These are phyloP conservation scores for Diddensiella santjacobensis DNA, from an alignment of 805 yeast species.

Conservation along the genomic window DNA sequence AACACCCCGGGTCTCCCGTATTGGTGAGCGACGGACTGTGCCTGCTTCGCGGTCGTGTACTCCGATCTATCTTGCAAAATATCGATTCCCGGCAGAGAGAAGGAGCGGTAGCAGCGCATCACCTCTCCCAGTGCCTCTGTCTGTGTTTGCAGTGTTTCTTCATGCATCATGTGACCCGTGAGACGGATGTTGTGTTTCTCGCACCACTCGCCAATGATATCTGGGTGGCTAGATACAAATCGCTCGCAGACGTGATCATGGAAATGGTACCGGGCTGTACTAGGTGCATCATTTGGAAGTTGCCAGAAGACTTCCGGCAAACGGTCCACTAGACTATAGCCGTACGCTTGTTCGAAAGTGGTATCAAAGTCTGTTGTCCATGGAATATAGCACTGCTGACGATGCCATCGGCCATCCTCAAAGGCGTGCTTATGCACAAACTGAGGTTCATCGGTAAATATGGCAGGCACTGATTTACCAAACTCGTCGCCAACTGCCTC, in stretches of 20 bases:
- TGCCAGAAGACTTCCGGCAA: slow-evolving; percentile 11
- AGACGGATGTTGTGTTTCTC: neutral
- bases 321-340: slow-evolving; percentile 4
- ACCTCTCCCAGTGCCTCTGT: slow-evolving; percentile 11
- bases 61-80: slow-evolving; percentile 8
- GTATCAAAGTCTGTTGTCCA: slow-evolving; percentile 4
- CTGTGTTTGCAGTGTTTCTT: slow-evolving; percentile 8
- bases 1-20: slow-evolving; percentile 5
- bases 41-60: slow-evolving; percentile 12
- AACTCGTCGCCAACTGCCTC: slow-evolving; percentile 1
- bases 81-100: slow-evolving; percentile 11
- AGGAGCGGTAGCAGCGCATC: slow-evolving; percentile 9
- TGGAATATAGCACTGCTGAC: neutral
- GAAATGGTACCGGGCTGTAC: slow-evolving; percentile 4
- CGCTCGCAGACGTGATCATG: slow-evolving; percentile 9
- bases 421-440: slow-evolving; percentile 1
- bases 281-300: neutral
- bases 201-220: slow-evolving; percentile 6
- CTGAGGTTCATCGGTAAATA: slow-evolving; percentile 10
- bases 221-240: neutral
- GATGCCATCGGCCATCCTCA: neutral
- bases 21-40: slow-evolving; percentile 7
- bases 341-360: slow-evolving; percentile 4
- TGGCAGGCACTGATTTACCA: slow-evolving; percentile 6
- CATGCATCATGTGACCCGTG: slow-evolving; percentile 10